Evolutionary conservation across 768 basidiomycete species (phyloP), one percentile per base, ranked within the genome.

Genomic region (Russula emetica): DNA sequence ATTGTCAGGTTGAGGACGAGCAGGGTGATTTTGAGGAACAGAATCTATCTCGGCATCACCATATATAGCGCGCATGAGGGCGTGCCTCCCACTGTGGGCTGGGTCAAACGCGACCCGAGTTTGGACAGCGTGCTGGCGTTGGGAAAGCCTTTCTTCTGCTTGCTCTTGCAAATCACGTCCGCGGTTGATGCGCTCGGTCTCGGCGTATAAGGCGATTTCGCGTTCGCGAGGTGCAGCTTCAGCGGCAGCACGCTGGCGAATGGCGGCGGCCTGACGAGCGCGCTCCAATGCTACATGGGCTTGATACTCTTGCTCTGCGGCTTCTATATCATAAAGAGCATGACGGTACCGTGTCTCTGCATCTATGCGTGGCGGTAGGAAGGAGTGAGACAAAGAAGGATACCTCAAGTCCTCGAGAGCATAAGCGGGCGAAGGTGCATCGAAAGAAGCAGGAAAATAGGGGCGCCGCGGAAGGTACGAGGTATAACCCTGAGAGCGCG

Each of bases 241-340:
- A 14, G 55, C 45, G 10, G 61, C 47, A 2, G 60, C 64, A 34
- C 42, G 57, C 24, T 50, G 58, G 22, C 60, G 55, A n/a, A 42
- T 14, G 28, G 30, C 9, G n/a, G n/a, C n/a, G n/a, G n/a, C n/a
- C n/a, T n/a, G n/a, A n/a, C n/a, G n/a, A n/a, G n/a, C n/a, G n/a
- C n/a, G n/a, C n/a, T n/a, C n/a, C n/a, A n/a, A n/a, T n/a, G n/a
- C n/a, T n/a, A n/a, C n/a, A n/a, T n/a, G n/a, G n/a, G n/a, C n/a
- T n/a, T n/a, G n/a, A n/a, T n/a, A n/a, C n/a, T n/a, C n/a, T n/a
- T n/a, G n/a, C n/a, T n/a, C n/a, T n/a, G n/a, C n/a, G n/a, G n/a
- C n/a, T n/a, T n/a, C n/a, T n/a, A n/a, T n/a, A n/a, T n/a, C n/a
- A n/a, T n/a, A n/a, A n/a, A n/a, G n/a, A n/a, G n/a, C n/a, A n/a